Base-by-base conservation (phyloP, 345 rosid genomes). In the Populus alba region DNA sequence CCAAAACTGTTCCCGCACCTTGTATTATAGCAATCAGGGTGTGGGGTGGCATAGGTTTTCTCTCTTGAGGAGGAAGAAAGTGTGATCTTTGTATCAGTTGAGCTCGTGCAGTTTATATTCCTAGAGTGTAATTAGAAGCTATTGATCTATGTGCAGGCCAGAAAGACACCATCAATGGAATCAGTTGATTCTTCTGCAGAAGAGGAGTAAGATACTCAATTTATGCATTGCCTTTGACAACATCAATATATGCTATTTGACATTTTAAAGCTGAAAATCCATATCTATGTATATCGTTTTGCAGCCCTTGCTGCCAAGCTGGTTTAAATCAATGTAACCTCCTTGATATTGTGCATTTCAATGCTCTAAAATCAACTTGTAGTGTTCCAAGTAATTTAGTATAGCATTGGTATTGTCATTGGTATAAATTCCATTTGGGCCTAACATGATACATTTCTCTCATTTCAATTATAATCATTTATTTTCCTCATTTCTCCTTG, bases 131-230 rank as follows among this genome's bases (percentile, higher is more conserved):
- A 43, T 68, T 69, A 33, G 31, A 49, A 71, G 47, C 71, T 71
- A 22, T 74, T 73, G 59, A 57, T 59, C 74, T 82, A 70, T 65
- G 67, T 76, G 29, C 97, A 96, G 99, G 90, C 84, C 47, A 89
- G 95, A 80, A 96, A 96, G 91, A 86, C 91, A 72, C 90, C 93
- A 1, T 92, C 97, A 63, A 81, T 88, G 87, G 98, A 95, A 70
- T 96, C 98, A 3, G 90, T 96, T 85, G 98, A 92, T 89, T 96
- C 93, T 83, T 91, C 98, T 49, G 97, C 97, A 61, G 99, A 94
- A 89, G 98, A 96, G 75, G 99, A 96, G 99, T 96, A 89, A 89
- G 99, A 81, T 82, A 66, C 66, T 82, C 62, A 68, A 77, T 69
- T 61, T 35, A 27, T 72, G 65, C 77, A 66, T 74, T 79, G 20